These are phyloP conservation scores for Priceomyces melissophilus DNA, from an alignment of 805 yeast genomes.

Conservation along the genomic window DNA sequence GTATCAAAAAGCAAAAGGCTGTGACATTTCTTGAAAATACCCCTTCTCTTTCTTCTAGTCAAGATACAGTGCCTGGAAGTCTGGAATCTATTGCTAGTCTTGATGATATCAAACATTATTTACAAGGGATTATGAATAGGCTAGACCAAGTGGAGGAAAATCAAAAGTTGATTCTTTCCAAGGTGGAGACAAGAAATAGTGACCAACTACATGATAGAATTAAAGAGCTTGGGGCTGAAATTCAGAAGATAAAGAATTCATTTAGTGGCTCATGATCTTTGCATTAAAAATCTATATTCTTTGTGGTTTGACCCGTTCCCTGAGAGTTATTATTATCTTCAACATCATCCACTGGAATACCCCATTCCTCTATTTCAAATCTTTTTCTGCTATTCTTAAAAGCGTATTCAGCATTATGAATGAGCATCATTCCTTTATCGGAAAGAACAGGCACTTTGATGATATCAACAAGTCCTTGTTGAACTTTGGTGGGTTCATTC, in stretches of 20 bases:
- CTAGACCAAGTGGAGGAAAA: conserved; percentile 6
- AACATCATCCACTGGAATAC: conserved; percentile 88
- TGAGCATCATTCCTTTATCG: conserved; percentile 77
- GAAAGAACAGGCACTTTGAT: conserved; percentile 68
- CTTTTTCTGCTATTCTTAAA: conserved; percentile 79
- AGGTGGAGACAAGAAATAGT: neutral
- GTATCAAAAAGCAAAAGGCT: conserved; percentile 1
- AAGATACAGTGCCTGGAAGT: neutral
- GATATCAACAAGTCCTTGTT: conserved; percentile 83
- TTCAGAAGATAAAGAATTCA: neutral
- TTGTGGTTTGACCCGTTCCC: conserved; percentile 23
- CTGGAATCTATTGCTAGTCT: neutral
- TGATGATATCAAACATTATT: neutral
- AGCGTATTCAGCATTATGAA: conserved; percentile 71
- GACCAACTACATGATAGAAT: neutral
- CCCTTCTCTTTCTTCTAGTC: neutral
- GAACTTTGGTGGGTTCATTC: conserved; percentile 69
- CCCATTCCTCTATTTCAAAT: conserved; percentile 90
- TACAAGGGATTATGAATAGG: conserved; percentile 3
- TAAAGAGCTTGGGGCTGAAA: neutral
- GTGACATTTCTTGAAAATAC: conserved; percentile 8
- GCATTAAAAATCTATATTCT: conserved; percentile 31
- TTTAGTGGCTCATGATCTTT: neutral
- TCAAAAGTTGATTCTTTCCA: conserved; percentile 3
- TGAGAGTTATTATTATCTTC: conserved; percentile 40